Base-by-base conservation (phyloP, 495 filamentous ascomycete genomes). In the Pyrenula massariospora region DNA sequence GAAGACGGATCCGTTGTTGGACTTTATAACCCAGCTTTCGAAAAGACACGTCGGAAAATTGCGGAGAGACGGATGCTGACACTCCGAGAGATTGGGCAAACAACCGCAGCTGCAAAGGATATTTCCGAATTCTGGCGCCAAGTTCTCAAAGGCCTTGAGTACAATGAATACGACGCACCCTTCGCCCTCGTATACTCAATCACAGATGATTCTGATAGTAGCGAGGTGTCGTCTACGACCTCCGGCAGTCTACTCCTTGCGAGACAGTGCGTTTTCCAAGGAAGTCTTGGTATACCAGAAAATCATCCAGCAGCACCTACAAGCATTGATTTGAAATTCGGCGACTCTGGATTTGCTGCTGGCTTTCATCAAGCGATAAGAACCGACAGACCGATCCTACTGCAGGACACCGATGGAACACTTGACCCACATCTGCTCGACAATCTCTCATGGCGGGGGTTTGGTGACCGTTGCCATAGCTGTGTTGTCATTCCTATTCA, bases 401-500 rank as follows among this genome's bases (percentile, higher is more conserved):
- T 89, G 3, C 79, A 77, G 10, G 70, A 74, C 8, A 71, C 78
- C 15, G 75, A 80, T 19, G 81, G 79, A 25, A 83, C 79, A 24
- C 68, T 86, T 19, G 81, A 84, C 10, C 56, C 64, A 2, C 68
- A 72, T n/a, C 65, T 87, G 24, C 68, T 88, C 56, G 66, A 82
- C 36, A 84, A 80, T 0, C 65, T 89, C 22, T 66, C 81, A 25
- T 84, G 78, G 77, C 74, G 79, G 54, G 85, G 85, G 1, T 84
- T 82, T 56, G 78, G 79, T 1, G 83, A 86, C 56, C 73, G 77
- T 0, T 84, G 81, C 60, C 71, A 70, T n/a, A 79, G 83, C 2
- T 78, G 82, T 25, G 83, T 89, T 21, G 73, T 86, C 21, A 87
- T 85, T 62, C 83, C 85, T 0, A 80, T 89, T 25, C 82, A 85